Percentiles rank a stretch among this genome's conserved stretches.
phyloP scores from a whole-genome alignment of 441 rosid species.

The Pelargonium citronellum region DNA sequence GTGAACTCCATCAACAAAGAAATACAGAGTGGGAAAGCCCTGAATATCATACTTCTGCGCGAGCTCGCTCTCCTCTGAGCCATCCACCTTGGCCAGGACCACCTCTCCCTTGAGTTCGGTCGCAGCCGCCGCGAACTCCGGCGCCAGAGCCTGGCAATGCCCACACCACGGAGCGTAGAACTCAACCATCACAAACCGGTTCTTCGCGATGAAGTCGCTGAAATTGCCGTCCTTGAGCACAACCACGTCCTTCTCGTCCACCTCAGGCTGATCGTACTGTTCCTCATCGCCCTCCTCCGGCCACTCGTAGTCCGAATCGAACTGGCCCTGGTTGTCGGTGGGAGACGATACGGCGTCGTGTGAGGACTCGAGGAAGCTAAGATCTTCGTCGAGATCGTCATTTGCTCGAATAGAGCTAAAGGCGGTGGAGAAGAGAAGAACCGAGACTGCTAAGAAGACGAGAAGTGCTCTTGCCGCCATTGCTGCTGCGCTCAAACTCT shows the following conservation, averaged over 20 bases:
- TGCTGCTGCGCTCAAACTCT: not conserved
- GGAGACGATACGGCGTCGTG: not conserved
- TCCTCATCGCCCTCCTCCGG: conserved; percentile 2
- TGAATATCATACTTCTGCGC: conserved; percentile 7
- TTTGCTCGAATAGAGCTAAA: not conserved
- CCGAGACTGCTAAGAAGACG: not conserved
- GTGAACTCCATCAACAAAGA: conserved; percentile 18
- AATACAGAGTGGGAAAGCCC: conserved; percentile 21
- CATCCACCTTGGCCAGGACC: conserved; percentile 29
- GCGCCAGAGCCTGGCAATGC: conserved; percentile 23
- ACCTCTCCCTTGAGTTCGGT: conserved; percentile 24
- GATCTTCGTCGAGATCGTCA: conserved; percentile 4
- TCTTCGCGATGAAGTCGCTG: conserved; percentile 21
- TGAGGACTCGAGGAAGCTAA: conserved; percentile 1
- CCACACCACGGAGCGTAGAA: conserved; percentile 32
- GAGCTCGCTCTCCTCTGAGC: not conserved
- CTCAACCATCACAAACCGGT: conserved; percentile 26
- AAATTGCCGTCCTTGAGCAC: conserved; percentile 24
- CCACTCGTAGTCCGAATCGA: conserved; percentile 7
- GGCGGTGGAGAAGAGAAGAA: not conserved
- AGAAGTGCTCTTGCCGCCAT: conserved; percentile 1
- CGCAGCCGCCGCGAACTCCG: conserved; percentile 31
- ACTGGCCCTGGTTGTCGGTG: conserved; percentile 2
- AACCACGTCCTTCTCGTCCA: conserved; percentile 21
- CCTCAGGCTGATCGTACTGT: not conserved